Percentiles rank a stretch among this genome's conserved stretches.
phyloP scores from a whole-genome alignment of 345 rosid genomes.

The Aurinia saxatilis region DNA sequence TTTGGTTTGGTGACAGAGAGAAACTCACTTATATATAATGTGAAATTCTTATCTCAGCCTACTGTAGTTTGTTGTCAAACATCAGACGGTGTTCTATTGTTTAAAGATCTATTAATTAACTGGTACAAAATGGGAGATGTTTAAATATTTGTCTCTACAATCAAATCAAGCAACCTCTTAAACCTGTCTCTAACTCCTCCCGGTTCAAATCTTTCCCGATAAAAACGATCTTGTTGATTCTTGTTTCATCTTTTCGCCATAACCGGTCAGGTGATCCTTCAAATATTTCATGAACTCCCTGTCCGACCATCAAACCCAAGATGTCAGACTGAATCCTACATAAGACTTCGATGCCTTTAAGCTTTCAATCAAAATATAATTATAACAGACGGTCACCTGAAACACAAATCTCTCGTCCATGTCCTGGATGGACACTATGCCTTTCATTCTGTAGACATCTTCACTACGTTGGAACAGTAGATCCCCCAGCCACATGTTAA shows the following conservation, averaged over 20 bases:
- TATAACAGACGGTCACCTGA: conserved; percentile 30
- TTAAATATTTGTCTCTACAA: neutral
- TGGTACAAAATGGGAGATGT: neutral
- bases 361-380: neutral
- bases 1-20: neutral
- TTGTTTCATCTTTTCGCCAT: conserved; percentile 61
- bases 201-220: conserved; percentile 76
- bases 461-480: conserved; percentile 71
- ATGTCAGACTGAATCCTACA: neutral
- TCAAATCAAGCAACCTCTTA: conserved; percentile 70
- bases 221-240: conserved; percentile 84
- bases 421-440: conserved; percentile 67
- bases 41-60: neutral
- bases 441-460: conserved; percentile 95
- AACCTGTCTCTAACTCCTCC: conserved; percentile 72
- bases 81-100: neutral
- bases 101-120: neutral
- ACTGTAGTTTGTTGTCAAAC: neutral
- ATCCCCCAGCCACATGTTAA: conserved; percentile 85
- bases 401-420: conserved; percentile 90
- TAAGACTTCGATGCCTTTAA: neutral
- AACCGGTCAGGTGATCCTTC: conserved; percentile 89
- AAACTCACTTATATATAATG: neutral
- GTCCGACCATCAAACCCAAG: neutral
- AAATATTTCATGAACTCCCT: conserved; percentile 86